Base-by-base conservation (phyloP, 1,139 yeast species). In the Zygosaccharomyces pseudobailii region DNA sequence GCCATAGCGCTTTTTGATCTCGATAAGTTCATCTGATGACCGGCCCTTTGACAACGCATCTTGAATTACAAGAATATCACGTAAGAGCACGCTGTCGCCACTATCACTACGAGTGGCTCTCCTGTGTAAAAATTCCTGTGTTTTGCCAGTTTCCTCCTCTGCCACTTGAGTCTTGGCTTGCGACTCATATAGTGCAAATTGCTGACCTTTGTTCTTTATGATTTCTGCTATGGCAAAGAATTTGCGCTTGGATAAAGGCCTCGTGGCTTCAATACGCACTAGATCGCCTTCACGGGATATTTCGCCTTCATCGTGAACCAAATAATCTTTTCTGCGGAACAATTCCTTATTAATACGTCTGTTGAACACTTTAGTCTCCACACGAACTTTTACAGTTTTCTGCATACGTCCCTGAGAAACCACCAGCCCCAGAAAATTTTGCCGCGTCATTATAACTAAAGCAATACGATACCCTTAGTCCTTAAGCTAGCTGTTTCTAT, bases 331-430 rank as follows among this genome's bases (percentile, higher is more conserved):
- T 71, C 90, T 80, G 59, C 78, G 81, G 61, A 86, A 72, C 53
- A 87, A 76, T 58, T 87, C 89, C 69, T 86, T 86, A 66, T 86
- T 86, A 56, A 87, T 80, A 53, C 75, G 72, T 54, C 76, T 77
- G 66, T 87, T 84, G 71, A 82, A 86, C 35, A 76, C 73, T 59
- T 78, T 81, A 38, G 79, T 79, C 65, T 85, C 86, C 38, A 92
- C 92, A 51, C 96, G 79, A 52, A 92, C 97, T 72, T 89, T 90
- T 55, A 92, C 90, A 54, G 97, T 90, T 74, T 92, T 92, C 69
- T 79, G 77, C 97, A 90, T 90, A 67, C 88, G 88, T 40, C 97
- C 97, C 66, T 89, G 97, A 48, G 97, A 87, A 35, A 88, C 82
- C 58, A 92, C 97, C 67, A 88, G 82, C 46, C 98, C 98, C 46